Percentiles rank a stretch among this genome's conserved stretches.
Conservation (phyloP, 2,329 filamentous ascomycete genomes). For the Pochonia chlamydosporia region DNA sequence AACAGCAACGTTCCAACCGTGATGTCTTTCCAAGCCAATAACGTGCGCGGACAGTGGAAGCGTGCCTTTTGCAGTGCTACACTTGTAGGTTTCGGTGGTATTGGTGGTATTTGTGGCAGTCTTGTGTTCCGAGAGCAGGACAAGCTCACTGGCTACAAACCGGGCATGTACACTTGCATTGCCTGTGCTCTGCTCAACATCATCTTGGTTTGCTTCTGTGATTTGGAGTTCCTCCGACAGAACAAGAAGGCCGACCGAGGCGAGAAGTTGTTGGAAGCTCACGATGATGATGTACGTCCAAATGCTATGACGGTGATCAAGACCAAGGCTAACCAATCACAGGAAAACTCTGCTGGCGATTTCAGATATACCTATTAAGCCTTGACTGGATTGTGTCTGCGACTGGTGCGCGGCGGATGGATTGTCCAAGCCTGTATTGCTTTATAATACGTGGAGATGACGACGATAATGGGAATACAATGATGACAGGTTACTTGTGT, state of each 20-base stretch:
- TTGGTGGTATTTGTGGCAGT: conserved; percentile 72
- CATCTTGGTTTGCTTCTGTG: conserved; percentile 36
- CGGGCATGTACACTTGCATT: conserved; percentile 51
- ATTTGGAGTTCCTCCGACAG: conserved; percentile 33
- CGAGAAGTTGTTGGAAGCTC: conserved; percentile 46
- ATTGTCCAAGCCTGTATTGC: background rate
- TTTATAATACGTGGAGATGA: background rate
- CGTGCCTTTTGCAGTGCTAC: conserved; percentile 72
- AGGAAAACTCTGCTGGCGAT: background rate
- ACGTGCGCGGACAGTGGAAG: conserved; percentile 86
- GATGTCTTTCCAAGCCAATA: conserved; percentile 81
- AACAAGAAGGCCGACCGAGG: conserved; percentile 48
- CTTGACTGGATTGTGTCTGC: background rate
- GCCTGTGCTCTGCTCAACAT: conserved; percentile 41
- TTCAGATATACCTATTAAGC: background rate
- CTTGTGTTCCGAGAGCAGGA: conserved; percentile 64
- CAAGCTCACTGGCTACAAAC: conserved; percentile 42
- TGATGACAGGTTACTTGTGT: background rate
- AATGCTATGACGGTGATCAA: background rate
- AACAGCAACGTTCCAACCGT: conserved; percentile 71
- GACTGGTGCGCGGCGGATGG: background rate
- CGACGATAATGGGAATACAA: background rate
- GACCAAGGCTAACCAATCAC: background rate
- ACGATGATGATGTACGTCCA: conserved; percentile 34
- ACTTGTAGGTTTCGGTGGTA: conserved; percentile 68